These are phyloP conservation scores for Bremia lactucae DNA, from an alignment of 352 stramenopile species.

Conservation along the genomic window DNA sequence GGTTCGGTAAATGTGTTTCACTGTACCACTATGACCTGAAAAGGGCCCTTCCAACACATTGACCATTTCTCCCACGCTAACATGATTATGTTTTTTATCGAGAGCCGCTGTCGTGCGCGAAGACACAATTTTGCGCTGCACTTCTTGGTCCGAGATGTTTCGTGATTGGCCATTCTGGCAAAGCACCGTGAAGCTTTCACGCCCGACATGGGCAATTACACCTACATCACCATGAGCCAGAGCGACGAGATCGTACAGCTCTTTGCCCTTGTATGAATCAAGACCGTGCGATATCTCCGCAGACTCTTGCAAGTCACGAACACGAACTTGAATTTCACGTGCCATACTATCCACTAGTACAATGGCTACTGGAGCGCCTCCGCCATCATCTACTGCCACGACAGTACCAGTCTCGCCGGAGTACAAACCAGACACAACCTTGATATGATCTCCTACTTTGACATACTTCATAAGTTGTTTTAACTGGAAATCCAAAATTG, in stretches of 20 bases:
- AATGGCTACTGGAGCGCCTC: conserved; percentile 76
- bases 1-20: conserved; percentile 87
- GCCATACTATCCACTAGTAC: conserved; percentile 85
- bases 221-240: conserved; percentile 80
- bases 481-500: conserved; percentile 82
- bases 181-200: conserved; percentile 82
- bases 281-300: conserved; percentile 83
- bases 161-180: conserved; percentile 77
- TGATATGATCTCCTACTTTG: conserved; percentile 88
- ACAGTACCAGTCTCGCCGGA: conserved; percentile 85
- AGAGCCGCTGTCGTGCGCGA: conserved; percentile 68
- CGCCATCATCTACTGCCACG: conserved; percentile 77
- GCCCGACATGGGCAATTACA: conserved; percentile 86
- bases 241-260: conserved; percentile 84
- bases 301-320: conserved; percentile 84
- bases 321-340: conserved; percentile 85
- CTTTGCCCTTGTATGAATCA: conserved; percentile 85
- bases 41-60: conserved; percentile 82
- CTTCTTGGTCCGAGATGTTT: conserved; percentile 82
- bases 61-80: conserved; percentile 85
- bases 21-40: conserved; percentile 74
- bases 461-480: conserved; percentile 87
- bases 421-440: conserved; percentile 84
- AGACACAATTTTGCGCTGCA: conserved; percentile 82
- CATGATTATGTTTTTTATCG: conserved; percentile 86